Conservation (phyloP, 179 eudicot genomes). For the Pouteria campechiana region DNA sequence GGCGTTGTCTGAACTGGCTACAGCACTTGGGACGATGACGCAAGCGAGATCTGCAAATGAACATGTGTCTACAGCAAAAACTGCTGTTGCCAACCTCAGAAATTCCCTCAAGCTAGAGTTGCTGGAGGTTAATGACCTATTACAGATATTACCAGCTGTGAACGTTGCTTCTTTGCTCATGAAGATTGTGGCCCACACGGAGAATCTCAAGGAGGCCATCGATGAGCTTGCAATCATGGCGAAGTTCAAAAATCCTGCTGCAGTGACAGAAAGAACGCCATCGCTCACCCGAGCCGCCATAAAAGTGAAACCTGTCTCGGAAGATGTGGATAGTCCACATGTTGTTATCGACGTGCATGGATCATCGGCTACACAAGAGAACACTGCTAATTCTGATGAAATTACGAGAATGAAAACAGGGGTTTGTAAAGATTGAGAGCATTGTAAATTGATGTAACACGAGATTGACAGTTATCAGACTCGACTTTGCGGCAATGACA, state of each 20-base stretch:
- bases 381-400: too few species aligned
- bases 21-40: slow-evolving; percentile 27
- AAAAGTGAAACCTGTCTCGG: slow-evolving; percentile 27
- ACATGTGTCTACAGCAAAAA: slow-evolving; percentile 25
- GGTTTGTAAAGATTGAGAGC: too few species aligned
- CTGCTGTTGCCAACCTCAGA: slow-evolving; percentile 29
- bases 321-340: slow-evolving; percentile 8
- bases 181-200: slow-evolving; percentile 28
- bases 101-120: slow-evolving; percentile 10
- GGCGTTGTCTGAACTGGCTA: slow-evolving; percentile 34
- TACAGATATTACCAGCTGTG: slow-evolving; percentile 25
- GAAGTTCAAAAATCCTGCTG: slow-evolving; percentile 11
- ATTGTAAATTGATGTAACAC: too few species aligned
- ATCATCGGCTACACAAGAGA: too few species aligned
- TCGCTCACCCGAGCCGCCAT: slow-evolving; percentile 27
- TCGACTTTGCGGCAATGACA: too few species aligned
- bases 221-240: slow-evolving; percentile 36
- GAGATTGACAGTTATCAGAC: too few species aligned
- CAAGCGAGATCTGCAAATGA: slow-evolving; percentile 11
- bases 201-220: slow-evolving; percentile 20
- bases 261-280: slow-evolving; percentile 14
- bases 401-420: too few species aligned
- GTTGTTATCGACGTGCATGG: slow-evolving; percentile 12
- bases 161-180: slow-evolving; percentile 29
- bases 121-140: slow-evolving; percentile 5